Conservation (phyloP, 805 yeast genomes). For the Saccharomycopsis vini region DNA sequence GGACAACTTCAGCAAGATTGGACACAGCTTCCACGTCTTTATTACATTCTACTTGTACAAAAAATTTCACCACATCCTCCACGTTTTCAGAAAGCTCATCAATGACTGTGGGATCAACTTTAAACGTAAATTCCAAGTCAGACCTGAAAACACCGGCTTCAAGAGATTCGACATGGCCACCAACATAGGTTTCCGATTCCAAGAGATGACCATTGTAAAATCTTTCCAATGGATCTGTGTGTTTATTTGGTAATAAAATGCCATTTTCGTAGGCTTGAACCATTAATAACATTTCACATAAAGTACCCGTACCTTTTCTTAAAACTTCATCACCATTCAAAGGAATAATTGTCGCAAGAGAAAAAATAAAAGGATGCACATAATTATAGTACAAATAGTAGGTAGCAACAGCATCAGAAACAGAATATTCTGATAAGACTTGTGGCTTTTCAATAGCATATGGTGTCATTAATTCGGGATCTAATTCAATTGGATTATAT, state of each 20-base stretch:
- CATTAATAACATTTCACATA: constrained; percentile 95
- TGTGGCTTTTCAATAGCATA: constrained; percentile 95
- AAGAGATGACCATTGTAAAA: constrained; percentile 90
- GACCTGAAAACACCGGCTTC: constrained; percentile 98
- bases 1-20: constrained; percentile 69
- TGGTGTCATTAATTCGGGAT: constrained; percentile 97
- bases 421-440: constrained; percentile 88
- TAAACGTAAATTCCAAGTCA: constrained; percentile 69
- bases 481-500: constrained; percentile 91
- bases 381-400: constrained; percentile 92
- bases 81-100: constrained; percentile 71
- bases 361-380: constrained; percentile 93
- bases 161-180: constrained; percentile 95
- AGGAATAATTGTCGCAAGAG: constrained; percentile 92
- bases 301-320: constrained; percentile 96
- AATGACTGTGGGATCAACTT: constrained; percentile 70
- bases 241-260: constrained; percentile 86
- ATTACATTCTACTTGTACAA: constrained; percentile 73
- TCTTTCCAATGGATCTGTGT: constrained; percentile 87
- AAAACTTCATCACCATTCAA: constrained; percentile 92
- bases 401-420: constrained; percentile 98
- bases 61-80: constrained; percentile 69
- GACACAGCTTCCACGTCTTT: constrained; percentile 66
- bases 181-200: constrained; percentile 95
- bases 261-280: constrained; percentile 81